A percentile compares a stretch with the other conserved stretches of the same genome.
phyloP scores from a whole-genome alignment of 1,139 yeast species.

The Pneumocystis wakefieldiae region DNA sequence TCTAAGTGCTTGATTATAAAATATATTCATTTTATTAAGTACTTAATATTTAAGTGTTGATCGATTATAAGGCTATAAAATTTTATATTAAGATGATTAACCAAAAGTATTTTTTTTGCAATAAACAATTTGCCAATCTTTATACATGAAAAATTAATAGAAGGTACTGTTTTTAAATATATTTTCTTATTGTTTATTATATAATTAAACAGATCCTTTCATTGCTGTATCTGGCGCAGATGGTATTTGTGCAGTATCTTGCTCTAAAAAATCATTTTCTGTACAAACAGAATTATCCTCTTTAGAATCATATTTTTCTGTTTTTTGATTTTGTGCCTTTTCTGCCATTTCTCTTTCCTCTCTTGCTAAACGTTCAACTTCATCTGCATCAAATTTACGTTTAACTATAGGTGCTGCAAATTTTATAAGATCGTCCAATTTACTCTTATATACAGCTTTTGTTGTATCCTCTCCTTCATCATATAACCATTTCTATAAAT shows the following conservation, averaged over 20 bases:
- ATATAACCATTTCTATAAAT: conserved; percentile 66
- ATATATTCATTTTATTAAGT: not conserved
- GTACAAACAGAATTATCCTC: not conserved
- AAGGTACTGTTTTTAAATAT: not conserved
- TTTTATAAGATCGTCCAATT: conserved; percentile 91
- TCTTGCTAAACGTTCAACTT: conserved; percentile 80
- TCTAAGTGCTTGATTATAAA: not conserved
- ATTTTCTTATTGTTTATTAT: not conserved
- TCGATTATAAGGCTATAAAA: not conserved
- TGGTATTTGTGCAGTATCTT: conserved; percentile 1
- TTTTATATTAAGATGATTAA: not conserved
- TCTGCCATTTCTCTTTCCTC: conserved; percentile 76
- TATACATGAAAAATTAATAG: not conserved
- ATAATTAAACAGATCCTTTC: conserved; percentile 7
- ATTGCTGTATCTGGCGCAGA: conserved; percentile 7
- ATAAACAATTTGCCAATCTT: not conserved
- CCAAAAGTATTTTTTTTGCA: not conserved
- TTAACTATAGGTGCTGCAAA: conserved; percentile 92
- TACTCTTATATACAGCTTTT: conserved; percentile 94
- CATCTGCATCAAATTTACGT: conserved; percentile 89
- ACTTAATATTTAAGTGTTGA: not conserved
- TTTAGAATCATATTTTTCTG: conserved; percentile 2
- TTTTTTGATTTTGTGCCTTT: conserved; percentile 14
- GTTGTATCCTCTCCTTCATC: conserved; percentile 93
- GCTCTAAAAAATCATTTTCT: conserved; percentile 5